Evolutionary conservation across 2,329 filamentous ascomycete species (phyloP), one percentile per base, ranked within the genome.

Genomic region (Hymenotorrendiella dingleyae): DNA sequence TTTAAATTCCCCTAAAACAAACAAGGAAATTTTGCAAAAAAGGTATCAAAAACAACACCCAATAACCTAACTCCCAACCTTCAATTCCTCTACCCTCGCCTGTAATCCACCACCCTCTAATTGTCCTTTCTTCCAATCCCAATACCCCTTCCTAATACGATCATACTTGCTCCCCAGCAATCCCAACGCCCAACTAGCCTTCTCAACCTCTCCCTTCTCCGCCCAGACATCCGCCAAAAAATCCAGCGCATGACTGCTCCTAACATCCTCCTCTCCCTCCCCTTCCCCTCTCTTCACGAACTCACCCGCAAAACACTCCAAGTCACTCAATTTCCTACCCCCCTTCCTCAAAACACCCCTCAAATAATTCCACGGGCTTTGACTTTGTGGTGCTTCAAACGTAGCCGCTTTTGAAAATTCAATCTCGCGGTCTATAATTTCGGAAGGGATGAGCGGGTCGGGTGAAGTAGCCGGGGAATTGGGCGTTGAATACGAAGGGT

Each of bases 351-450:
- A 63, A 35, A 88, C 80, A 3, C 86, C 93, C 23, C 81, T 72
- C 11, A 96, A 70, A 64, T 96, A 98, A 64, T 89, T 93, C 93
- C 93, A 98, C 1, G 89, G 78, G 54, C 86, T 91, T 63, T 89
- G 86, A 64, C 97, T 98, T 72, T 97, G 90, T 34, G 93, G 93
- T 29, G 90, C 89, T 49, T 84, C 70, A 24, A 70, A 64, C 48
- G 94, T 87, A 60, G 85, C 86, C 36, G 74, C 70, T 67, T 87
- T 74, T 6, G 85, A 80, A 60, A 83, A 94, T 48, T 71, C 68
- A 28, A 94, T 64, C 68, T 98, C 93, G 24, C 84, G 71, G 49
- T 89, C 78, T 33, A 93, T 67, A 6, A 88, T 64, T 1, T 73
- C 73, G 20, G 72, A 67, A 1, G 84, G 78, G 3, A 87, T 70